A percentile compares a stretch with the other conserved stretches of the same genome.
These are phyloP conservation scores for Backusella liffmaniae DNA, from an alignment of 192 early-diverging fungal species.

Conservation along the genomic window DNA sequence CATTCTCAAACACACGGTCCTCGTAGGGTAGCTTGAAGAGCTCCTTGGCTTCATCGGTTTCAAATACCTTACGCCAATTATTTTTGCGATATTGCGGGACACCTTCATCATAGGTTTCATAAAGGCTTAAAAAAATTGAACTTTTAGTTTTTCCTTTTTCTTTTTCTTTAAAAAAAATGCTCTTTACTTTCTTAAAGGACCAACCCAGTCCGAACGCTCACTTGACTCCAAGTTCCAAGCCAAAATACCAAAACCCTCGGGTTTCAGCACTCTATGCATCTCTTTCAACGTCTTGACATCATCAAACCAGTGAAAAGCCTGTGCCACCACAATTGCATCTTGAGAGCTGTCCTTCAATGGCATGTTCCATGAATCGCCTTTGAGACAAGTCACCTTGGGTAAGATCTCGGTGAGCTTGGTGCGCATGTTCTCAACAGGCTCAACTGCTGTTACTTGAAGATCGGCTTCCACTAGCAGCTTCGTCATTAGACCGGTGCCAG, in stretches of 20 bases:
- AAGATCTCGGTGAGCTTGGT: slow-evolving; percentile 15
- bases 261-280: slow-evolving; percentile 45
- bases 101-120: slow-evolving; percentile 42
- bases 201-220: slow-evolving; percentile 30
- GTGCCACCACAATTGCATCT: slow-evolving; percentile 38
- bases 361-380: slow-evolving; percentile 36
- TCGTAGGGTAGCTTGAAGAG: slow-evolving; percentile 30
- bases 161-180: neutral
- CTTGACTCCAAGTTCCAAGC: slow-evolving; percentile 52
- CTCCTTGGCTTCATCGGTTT: slow-evolving; percentile 18
- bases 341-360: slow-evolving; percentile 26
- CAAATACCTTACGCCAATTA: slow-evolving; percentile 39
- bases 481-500: slow-evolving; percentile 38
- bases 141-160: neutral
- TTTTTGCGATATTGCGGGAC: slow-evolving; percentile 50
- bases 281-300: slow-evolving; percentile 38
- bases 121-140: slow-evolving; percentile 17
- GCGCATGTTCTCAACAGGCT: slow-evolving; percentile 31
- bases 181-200: slow-evolving; percentile 15
- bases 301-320: slow-evolving; percentile 59
- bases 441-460: slow-evolving; percentile 25
- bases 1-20: slow-evolving; percentile 1
- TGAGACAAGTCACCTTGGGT: slow-evolving; percentile 16
- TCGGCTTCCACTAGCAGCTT: slow-evolving; percentile 6
- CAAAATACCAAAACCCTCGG: slow-evolving; percentile 30